These are phyloP conservation scores for Butyriboletus appendiculatus DNA, from an alignment of 1,284 basidiomycete species.

Conservation along the genomic window DNA sequence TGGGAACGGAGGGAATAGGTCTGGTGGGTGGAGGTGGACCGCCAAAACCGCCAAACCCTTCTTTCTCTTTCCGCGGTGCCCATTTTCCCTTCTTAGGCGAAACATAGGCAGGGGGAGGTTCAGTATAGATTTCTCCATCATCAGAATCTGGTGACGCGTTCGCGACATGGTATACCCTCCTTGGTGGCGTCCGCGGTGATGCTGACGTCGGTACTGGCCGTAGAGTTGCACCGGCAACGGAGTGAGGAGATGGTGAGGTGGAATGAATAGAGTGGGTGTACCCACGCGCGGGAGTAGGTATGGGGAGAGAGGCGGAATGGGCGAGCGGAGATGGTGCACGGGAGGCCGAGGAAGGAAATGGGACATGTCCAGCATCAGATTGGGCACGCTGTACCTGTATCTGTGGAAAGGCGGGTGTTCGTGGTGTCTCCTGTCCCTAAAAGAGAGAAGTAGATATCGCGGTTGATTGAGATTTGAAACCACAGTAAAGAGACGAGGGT, in stretches of 20 bases:
- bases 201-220: constrained; percentile 13
- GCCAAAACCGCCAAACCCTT: neutral
- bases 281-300: constrained; percentile 17
- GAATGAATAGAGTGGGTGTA: constrained; percentile 17
- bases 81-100: constrained; percentile 18
- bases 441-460: neutral
- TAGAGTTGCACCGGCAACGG: constrained; percentile 1
- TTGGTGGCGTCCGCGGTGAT: constrained; percentile 36
- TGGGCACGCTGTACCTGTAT: constrained; percentile 26
- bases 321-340: constrained; percentile 27
- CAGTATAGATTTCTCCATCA: constrained; percentile 15
- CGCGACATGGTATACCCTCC: constrained; percentile 39
- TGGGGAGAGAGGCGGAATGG: constrained; percentile 27
- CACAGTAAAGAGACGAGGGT: neutral
- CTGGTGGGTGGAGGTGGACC: constrained; percentile 15
- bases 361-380: constrained; percentile 20
- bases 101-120: constrained; percentile 49
- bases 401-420: constrained; percentile 21
- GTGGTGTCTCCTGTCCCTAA: constrained; percentile 19
- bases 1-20: constrained; percentile 23
- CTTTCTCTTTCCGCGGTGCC: constrained; percentile 24
- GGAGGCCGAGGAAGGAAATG: constrained; percentile 9
- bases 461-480: neutral
- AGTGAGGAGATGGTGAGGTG: constrained; percentile 15
- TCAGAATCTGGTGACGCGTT: constrained; percentile 39